Conservation (phyloP, 768 basidiomycete genomes). For the Termitomyces sp. region DNA sequence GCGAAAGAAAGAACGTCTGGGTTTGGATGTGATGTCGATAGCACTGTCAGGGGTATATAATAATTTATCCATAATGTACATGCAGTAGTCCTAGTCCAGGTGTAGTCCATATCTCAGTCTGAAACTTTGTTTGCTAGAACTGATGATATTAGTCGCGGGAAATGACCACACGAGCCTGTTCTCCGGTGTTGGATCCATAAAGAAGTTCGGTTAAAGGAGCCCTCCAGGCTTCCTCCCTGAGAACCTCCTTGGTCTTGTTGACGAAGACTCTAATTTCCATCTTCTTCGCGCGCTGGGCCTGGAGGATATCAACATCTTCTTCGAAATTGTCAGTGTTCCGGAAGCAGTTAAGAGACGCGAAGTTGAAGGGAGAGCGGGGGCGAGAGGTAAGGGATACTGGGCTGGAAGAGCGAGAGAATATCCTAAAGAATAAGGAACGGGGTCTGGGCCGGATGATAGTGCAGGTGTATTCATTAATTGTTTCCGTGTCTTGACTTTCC, state of each 20-base stretch:
- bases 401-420: constrained; percentile 25
- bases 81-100: background rate
- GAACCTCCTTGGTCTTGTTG: constrained; percentile 2
- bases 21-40: background rate
- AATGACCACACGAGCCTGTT: background rate
- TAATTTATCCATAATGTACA: background rate
- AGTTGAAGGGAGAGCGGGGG: constrained; percentile 18
- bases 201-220: background rate
- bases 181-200: background rate
- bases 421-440: constrained; percentile 19
- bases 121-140: background rate
- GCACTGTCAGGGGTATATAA: no score
- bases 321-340: constrained; percentile 23
- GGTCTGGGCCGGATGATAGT: constrained; percentile 30
- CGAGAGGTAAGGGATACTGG: constrained; percentile 14
- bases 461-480: constrained; percentile 25
- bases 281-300: constrained; percentile 14
- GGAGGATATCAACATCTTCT: constrained; percentile 21
- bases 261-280: constrained; percentile 12
- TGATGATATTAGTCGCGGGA: background rate
- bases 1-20: no score
- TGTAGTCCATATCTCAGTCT: background rate
- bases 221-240: constrained; percentile 9
- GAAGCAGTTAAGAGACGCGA: constrained; percentile 26
- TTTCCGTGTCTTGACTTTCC: constrained; percentile 13